Percentiles rank a stretch among this genome's conserved stretches.
phyloP scores from a whole-genome alignment of 495 filamentous ascomycete genomes.

The Pyrenopolyporus hunteri region DNA sequence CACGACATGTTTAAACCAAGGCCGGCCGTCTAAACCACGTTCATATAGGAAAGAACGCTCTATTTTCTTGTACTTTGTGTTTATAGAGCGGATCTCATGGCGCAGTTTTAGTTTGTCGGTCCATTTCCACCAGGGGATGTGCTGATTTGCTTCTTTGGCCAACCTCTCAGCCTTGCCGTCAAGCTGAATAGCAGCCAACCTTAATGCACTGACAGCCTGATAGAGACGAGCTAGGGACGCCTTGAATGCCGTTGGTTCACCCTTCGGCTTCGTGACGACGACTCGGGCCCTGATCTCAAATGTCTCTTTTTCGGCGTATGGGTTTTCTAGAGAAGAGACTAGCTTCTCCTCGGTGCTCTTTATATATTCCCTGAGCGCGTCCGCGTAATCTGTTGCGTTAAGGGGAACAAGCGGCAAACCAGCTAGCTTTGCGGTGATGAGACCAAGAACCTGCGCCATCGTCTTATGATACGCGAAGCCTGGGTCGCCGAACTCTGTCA shows the following conservation, averaged over 20 bases:
- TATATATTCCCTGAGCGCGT: constrained; percentile 67
- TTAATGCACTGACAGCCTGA: constrained; percentile 59
- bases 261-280: constrained; percentile 46
- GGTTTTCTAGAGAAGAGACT: constrained; percentile 45
- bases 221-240: constrained; percentile 51
- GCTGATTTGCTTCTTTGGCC: constrained; percentile 66
- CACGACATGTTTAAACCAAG: constrained; percentile 94
- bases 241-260: constrained; percentile 62
- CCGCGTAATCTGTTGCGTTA: constrained; percentile 76
- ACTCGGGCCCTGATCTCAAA: constrained; percentile 59
- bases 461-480: constrained; percentile 81
- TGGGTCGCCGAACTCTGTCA: constrained; percentile 81
- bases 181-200: constrained; percentile 63
- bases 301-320: constrained; percentile 50
- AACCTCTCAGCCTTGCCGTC: constrained; percentile 67
- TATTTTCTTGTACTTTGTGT: constrained; percentile 74
- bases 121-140: constrained; percentile 83
- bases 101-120: constrained; percentile 69
- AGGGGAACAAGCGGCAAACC: constrained; percentile 81
- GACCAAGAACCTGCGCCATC: constrained; percentile 78
- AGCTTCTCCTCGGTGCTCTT: constrained; percentile 70
- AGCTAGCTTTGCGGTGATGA: constrained; percentile 79
- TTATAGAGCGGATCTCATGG: constrained; percentile 66
- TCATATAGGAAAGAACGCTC: constrained; percentile 83
- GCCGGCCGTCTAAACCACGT: constrained; percentile 77